phyloP scores from a whole-genome alignment of 768 basidiomycete genomes.

The Lactifluus pinguis region DNA sequence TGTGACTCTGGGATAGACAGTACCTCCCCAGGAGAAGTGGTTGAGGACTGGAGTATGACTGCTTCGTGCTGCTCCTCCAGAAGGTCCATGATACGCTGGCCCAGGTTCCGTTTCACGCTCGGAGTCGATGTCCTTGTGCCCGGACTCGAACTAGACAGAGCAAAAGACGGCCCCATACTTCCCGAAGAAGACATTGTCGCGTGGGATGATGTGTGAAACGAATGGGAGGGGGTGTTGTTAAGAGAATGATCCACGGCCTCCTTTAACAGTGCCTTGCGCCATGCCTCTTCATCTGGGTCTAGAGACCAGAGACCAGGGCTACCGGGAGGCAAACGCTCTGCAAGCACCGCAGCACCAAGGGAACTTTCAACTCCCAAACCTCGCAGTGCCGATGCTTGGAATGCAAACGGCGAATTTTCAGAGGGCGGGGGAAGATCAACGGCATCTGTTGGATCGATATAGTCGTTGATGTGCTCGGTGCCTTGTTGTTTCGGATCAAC shows the following conservation, averaged over 20 bases:
- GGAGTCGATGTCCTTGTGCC: constrained; percentile 5
- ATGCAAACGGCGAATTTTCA: constrained; percentile 59
- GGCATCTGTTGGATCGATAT: constrained; percentile 77
- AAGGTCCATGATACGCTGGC: constrained; percentile 17
- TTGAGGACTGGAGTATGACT: neutral
- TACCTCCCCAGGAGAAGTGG: neutral
- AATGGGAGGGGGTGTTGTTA: constrained; percentile 40
- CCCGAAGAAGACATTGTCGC: constrained; percentile 15
- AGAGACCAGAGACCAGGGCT: constrained; percentile 52
- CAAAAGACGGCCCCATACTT: constrained; percentile 23
- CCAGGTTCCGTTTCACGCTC: constrained; percentile 17
- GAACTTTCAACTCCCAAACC: constrained; percentile 69
- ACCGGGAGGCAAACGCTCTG: constrained; percentile 56
- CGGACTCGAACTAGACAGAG: constrained; percentile 11
- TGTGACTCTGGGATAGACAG: neutral
- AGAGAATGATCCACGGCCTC: constrained; percentile 75
- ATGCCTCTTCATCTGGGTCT: constrained; percentile 51
- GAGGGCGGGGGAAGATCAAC: constrained; percentile 72
- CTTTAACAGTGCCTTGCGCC: constrained; percentile 68
- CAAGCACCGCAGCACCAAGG: constrained; percentile 64
- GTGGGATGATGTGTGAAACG: constrained; percentile 30
- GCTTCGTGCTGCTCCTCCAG: constrained; percentile 15
- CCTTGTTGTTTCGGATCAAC: constrained; percentile 39
- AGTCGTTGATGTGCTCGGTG: constrained; percentile 38
- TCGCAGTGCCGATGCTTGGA: constrained; percentile 65